Evolutionary conservation across 495 filamentous ascomycete species (phyloP).

Genomic region (Xanthoparmelia taractica): DNA sequence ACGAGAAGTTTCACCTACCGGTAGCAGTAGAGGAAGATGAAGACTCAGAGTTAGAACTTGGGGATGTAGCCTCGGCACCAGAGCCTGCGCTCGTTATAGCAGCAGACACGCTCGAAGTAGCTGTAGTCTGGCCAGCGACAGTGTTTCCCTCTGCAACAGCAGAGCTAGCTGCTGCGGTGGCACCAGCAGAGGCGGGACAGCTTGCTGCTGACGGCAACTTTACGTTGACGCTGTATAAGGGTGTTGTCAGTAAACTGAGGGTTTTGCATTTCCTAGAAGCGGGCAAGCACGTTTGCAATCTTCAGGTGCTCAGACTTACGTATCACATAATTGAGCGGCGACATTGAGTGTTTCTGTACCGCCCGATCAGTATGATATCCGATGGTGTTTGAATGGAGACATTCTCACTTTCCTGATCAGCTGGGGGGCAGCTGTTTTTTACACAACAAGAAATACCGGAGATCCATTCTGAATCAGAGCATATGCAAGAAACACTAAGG

Average conservation of each 20-base stretch:
- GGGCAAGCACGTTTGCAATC: background rate
- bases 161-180: constrained; percentile 15
- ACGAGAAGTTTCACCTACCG: constrained; percentile 5
- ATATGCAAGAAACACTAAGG: constrained; percentile 59
- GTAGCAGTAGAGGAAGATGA: constrained; percentile 18
- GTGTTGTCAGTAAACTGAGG: background rate
- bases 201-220: constrained; percentile 23
- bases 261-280: background rate
- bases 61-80: constrained; percentile 19
- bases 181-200: constrained; percentile 26
- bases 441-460: constrained; percentile 61
- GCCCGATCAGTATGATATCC: constrained; percentile 1
- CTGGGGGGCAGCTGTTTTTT: constrained; percentile 40
- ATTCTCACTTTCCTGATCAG: constrained; percentile 50
- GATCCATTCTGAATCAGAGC: constrained; percentile 52
- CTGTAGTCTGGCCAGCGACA: constrained; percentile 12
- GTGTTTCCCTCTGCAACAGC: background rate
- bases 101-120: constrained; percentile 17
- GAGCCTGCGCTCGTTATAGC: constrained; percentile 24
- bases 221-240: constrained; percentile 20
- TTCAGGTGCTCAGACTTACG: constrained; percentile 11
- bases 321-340: constrained; percentile 43
- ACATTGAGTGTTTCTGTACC: constrained; percentile 43
- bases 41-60: constrained; percentile 20
- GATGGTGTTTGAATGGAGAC: background rate